A percentile compares a stretch with the other conserved stretches of the same genome.
phyloP scores from a whole-genome alignment of 257 asterid genomes.

The Nicotiana otophora region DNA sequence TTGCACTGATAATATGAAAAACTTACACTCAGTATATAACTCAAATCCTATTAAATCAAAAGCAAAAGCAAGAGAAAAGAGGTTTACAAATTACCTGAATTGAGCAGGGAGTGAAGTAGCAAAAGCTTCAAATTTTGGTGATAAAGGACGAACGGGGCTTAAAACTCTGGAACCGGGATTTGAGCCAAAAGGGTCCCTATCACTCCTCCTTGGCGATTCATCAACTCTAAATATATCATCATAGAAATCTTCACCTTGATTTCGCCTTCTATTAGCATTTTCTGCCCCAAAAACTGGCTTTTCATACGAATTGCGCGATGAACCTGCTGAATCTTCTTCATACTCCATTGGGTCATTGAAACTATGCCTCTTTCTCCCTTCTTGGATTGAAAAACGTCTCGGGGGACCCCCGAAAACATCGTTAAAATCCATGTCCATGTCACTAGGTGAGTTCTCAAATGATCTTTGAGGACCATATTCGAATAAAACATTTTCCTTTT shows the following conservation, averaged over 20 bases:
- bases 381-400: conserved; percentile 66
- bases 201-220: conserved; percentile 39
- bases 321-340: conserved; percentile 28
- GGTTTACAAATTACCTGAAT: conserved; percentile 39
- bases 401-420: conserved; percentile 98
- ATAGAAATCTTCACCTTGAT: conserved; percentile 48
- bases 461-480: conserved; percentile 23
- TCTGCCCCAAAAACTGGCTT: conserved; percentile 76
- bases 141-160: conserved; percentile 56
- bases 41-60: neutral
- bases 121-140: conserved; percentile 41
- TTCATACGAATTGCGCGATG: conserved; percentile 21
- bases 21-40: neutral
- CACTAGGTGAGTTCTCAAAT: conserved; percentile 13
- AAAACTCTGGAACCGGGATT: conserved; percentile 41
- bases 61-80: neutral
- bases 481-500: conserved; percentile 31
- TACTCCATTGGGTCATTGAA: conserved; percentile 39
- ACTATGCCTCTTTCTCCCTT: conserved; percentile 43
- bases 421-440: conserved; percentile 53
- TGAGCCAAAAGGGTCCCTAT: conserved; percentile 38
- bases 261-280: conserved; percentile 30
- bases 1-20: no score
- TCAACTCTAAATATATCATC: conserved; percentile 72
- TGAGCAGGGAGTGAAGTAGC: conserved; percentile 51